phyloP scores from a whole-genome alignment of 306 rosid species.

The Gillenia trifoliata region DNA sequence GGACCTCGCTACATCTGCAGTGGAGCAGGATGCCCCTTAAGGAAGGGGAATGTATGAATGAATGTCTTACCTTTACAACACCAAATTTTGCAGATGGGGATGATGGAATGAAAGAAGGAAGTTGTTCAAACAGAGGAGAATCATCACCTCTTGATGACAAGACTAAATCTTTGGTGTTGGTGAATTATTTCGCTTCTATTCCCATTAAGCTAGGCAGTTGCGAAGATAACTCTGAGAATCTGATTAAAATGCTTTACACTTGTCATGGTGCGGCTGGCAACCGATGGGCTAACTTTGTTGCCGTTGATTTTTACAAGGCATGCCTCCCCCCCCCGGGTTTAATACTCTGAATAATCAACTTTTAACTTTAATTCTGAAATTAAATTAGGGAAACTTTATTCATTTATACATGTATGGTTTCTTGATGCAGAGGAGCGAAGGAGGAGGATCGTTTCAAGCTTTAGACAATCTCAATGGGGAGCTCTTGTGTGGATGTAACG shows the following conservation, averaged over 20 bases:
- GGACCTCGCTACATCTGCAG: not conserved
- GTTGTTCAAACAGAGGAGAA: conserved; percentile 69
- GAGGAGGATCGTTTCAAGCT: conserved; percentile 85
- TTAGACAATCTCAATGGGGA: conserved; percentile 68
- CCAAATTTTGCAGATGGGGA: conserved; percentile 61
- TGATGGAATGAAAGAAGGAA: conserved; percentile 65
- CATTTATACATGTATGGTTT: not conserved
- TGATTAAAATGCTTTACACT: conserved; percentile 52
- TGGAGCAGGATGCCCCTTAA: not conserved
- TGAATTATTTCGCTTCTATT: conserved; percentile 50
- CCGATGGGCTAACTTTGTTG: conserved; percentile 77
- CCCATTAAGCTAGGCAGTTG: conserved; percentile 55
- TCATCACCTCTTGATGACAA: conserved; percentile 62
- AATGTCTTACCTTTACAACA: not conserved
- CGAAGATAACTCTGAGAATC: conserved; percentile 42
- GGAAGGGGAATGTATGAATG: not conserved
- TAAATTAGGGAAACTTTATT: not conserved
- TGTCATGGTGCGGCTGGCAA: conserved; percentile 63
- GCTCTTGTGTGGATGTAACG: conserved; percentile 62
- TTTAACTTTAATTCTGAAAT: not conserved
- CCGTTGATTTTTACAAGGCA: conserved; percentile 76
- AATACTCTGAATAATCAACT: not conserved
- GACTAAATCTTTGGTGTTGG: conserved; percentile 66
- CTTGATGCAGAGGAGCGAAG: conserved; percentile 65
- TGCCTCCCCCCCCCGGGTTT: not conserved